Conservation (phyloP, 78 protist genomes). For the Chrysochromulina tobinii region DNA sequence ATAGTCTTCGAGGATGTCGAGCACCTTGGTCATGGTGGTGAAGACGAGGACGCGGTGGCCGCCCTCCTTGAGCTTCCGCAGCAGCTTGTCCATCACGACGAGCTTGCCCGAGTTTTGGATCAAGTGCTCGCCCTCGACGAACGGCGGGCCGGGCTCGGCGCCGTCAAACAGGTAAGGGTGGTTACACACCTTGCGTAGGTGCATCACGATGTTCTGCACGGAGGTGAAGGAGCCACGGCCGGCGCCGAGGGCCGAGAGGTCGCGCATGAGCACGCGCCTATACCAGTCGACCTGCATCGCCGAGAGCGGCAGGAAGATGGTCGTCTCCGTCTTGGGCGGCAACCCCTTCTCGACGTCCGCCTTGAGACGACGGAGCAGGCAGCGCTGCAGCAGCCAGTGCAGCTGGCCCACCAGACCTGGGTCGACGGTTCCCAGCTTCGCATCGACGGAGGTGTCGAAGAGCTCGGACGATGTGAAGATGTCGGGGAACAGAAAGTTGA, state of each 20-base stretch:
- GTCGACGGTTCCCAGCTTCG: not conserved
- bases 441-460: conserved; percentile 19
- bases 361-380: conserved; percentile 95
- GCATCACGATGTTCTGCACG: conserved; percentile 86
- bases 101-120: conserved; percentile 75
- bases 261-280: conserved; percentile 46
- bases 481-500: conserved; percentile 95
- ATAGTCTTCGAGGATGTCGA: conserved; percentile 91
- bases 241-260: not conserved
- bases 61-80: conserved; percentile 64
- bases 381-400: conserved; percentile 73
- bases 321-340: conserved; percentile 94
- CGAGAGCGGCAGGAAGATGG: conserved; percentile 78
- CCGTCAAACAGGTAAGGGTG: conserved; percentile 88
- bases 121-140: conserved; percentile 38
- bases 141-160: conserved; percentile 64
- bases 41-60: conserved; percentile 90
- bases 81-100: conserved; percentile 83
- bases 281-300: conserved; percentile 78
- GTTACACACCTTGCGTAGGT: conserved; percentile 90
- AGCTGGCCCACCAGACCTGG: not conserved
- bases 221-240: not conserved
- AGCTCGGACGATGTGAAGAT: conserved; percentile 79
- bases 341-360: conserved; percentile 87
- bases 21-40: conserved; percentile 82